Evolutionary conservation across 129 eudicot species (phyloP).

Genomic region (sunflower (Helianthus annuus)): DNA sequence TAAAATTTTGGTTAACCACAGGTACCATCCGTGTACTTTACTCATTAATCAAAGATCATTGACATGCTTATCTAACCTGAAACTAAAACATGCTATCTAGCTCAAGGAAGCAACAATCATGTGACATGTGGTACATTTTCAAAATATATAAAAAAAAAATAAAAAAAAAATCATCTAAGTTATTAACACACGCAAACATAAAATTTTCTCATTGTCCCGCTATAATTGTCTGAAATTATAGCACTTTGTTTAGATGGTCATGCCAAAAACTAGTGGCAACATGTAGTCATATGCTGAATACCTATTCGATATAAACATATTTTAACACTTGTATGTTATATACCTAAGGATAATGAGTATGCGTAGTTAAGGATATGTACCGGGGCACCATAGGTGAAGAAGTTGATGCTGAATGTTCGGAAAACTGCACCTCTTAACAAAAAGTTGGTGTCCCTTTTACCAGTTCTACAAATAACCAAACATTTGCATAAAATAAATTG

Average conservation of each 20-base stretch:
- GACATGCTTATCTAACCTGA: constrained; percentile 17
- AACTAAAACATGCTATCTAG: constrained; percentile 18
- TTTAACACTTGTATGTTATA: constrained; percentile 4
- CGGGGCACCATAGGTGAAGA: constrained; percentile 98
- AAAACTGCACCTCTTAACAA: constrained; percentile 84
- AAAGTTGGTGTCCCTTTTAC: constrained; percentile 83
- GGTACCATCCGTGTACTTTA: too few species aligned
- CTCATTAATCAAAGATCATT: constrained; percentile 7
- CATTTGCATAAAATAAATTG: constrained; percentile 1
- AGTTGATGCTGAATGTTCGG: constrained; percentile 89
- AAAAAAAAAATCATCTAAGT: neutral
- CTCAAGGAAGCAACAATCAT: constrained; percentile 24
- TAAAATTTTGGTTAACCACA: too few species aligned
- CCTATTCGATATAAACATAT: constrained; percentile 10
- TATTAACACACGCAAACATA: neutral
- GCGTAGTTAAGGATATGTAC: constrained; percentile 53
- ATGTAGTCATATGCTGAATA: neutral
- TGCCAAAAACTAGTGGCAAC: constrained; percentile 17
- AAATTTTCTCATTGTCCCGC: neutral
- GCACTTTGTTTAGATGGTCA: neutral
- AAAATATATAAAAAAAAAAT: neutral
- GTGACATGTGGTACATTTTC: neutral
- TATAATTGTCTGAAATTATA: neutral
- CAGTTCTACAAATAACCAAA: constrained; percentile 60
- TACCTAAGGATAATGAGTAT: constrained; percentile 16